Evolutionary conservation across 768 basidiomycete genomes (phyloP).

Genomic region (Amanita fuliginea): DNA sequence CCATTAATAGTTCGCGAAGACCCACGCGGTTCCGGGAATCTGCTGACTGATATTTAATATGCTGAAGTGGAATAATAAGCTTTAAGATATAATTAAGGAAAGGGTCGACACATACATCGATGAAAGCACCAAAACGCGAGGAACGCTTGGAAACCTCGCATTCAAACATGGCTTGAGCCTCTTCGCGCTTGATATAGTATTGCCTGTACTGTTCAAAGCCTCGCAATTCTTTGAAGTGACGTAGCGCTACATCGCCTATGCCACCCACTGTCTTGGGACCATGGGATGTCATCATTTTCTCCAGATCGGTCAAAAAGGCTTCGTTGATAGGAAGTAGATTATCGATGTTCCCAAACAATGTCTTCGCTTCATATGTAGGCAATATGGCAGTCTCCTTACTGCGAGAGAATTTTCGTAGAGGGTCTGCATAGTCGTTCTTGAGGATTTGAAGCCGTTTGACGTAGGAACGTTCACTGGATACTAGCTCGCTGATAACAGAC

Average conservation of each 20-base stretch:
- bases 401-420: conserved; percentile 75
- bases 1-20: conserved; percentile 86
- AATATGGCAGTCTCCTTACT: conserved; percentile 82
- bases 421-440: conserved; percentile 85
- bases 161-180: conserved; percentile 83
- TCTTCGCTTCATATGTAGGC: conserved; percentile 84
- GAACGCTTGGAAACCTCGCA: conserved; percentile 70
- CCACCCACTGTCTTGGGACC: conserved; percentile 45
- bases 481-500: conserved; percentile 76
- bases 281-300: conserved; percentile 61
- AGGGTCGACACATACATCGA: conserved; percentile 54
- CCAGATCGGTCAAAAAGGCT: conserved; percentile 73
- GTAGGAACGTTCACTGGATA: conserved; percentile 84
- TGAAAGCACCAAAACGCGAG: conserved; percentile 74
- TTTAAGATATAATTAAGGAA: conserved; percentile 1
- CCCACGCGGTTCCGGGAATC: conserved; percentile 76
- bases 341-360: conserved; percentile 91
- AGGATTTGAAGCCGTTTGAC: conserved; percentile 73
- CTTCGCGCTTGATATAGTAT: conserved; percentile 89
- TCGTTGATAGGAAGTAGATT: conserved; percentile 83
- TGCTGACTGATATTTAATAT: conserved; percentile 74
- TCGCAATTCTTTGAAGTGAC: conserved; percentile 73
- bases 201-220: conserved; percentile 89
- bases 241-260: conserved; percentile 77
- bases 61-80: conserved; percentile 29